phyloP scores from a whole-genome alignment of 2,329 filamentous ascomycete genomes.

The Cytospora mali region DNA sequence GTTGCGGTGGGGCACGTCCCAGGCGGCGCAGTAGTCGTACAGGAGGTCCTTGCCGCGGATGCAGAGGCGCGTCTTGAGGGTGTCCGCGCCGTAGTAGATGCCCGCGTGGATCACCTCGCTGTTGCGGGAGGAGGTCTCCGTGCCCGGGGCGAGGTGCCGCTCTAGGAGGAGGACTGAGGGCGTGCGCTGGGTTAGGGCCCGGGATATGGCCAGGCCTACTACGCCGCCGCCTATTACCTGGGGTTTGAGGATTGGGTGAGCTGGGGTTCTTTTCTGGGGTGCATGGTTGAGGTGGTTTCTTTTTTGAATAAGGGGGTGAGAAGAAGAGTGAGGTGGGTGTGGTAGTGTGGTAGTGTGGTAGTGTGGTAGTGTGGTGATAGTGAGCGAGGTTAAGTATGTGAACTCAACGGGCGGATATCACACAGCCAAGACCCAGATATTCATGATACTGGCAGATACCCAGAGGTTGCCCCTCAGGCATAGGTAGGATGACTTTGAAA shows the following conservation, averaged over 20 bases:
- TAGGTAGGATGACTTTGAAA: background rate
- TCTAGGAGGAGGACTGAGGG: constrained; percentile 78
- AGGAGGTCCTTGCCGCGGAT: constrained; percentile 74
- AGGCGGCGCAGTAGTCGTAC: constrained; percentile 73
- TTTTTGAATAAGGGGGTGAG: background rate
- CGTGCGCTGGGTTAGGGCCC: constrained; percentile 62
- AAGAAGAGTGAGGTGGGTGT: constrained; percentile 21
- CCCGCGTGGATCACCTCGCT: constrained; percentile 97
- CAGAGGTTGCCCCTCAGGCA: background rate
- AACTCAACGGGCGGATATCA: too few relatives aligned
- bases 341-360: constrained; percentile 13
- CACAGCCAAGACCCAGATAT: background rate
- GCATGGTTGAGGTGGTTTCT: background rate
- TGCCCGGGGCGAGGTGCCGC: constrained; percentile 73
- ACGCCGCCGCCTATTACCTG: constrained; percentile 64
- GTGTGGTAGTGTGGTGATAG: too few relatives aligned
- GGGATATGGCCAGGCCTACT: constrained; percentile 79
- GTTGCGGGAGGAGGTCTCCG: constrained; percentile 87
- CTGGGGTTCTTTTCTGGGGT: background rate
- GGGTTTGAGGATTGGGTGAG: constrained; percentile 11
- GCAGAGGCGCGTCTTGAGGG: constrained; percentile 84
- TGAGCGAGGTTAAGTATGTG: too few relatives aligned
- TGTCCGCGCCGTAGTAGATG: constrained; percentile 78
- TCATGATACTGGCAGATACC: background rate
- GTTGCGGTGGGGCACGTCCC: constrained; percentile 70